These are phyloP conservation scores for Globomyces pollinis-pini DNA, from an alignment of 192 early-diverging fungal species.

Conservation along the genomic window DNA sequence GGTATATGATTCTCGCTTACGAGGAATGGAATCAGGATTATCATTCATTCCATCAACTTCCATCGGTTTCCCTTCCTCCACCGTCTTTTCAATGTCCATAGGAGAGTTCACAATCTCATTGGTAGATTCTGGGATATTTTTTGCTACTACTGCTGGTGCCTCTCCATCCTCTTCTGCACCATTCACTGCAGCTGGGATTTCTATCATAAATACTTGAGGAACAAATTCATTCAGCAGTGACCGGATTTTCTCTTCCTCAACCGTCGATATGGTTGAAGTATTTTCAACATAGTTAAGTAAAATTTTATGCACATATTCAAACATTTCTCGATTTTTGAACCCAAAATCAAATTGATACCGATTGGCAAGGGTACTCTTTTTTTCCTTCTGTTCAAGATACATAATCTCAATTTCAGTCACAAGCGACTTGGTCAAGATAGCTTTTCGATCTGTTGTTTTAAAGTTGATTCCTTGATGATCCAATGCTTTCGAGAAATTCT, in stretches of 20 bases:
- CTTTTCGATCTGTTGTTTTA: conserved; percentile 80
- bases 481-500: conserved; percentile 90
- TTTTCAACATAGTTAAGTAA: conserved; percentile 67
- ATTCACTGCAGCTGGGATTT: conserved; percentile 37
- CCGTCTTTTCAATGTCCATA: background rate
- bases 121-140: conserved; percentile 8
- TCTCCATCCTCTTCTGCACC: conserved; percentile 39
- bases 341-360: conserved; percentile 76
- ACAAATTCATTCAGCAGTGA: conserved; percentile 71
- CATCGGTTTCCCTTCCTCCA: background rate
- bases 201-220: conserved; percentile 55
- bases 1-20: conserved; percentile 33
- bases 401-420: conserved; percentile 79
- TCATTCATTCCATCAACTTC: conserved; percentile 7
- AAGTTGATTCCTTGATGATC: conserved; percentile 92
- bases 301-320: conserved; percentile 70
- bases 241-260: conserved; percentile 68
- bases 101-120: background rate
- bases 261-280: conserved; percentile 40
- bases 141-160: too few species aligned
- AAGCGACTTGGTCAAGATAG: conserved; percentile 66
- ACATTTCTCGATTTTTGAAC: conserved; percentile 66
- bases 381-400: conserved; percentile 71
- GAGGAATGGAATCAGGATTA: background rate
- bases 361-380: conserved; percentile 24